Evolutionary conservation across 2,329 filamentous ascomycete genomes (phyloP), one percentile per base, ranked within the genome.

Genomic region (Helotiales sp.): DNA sequence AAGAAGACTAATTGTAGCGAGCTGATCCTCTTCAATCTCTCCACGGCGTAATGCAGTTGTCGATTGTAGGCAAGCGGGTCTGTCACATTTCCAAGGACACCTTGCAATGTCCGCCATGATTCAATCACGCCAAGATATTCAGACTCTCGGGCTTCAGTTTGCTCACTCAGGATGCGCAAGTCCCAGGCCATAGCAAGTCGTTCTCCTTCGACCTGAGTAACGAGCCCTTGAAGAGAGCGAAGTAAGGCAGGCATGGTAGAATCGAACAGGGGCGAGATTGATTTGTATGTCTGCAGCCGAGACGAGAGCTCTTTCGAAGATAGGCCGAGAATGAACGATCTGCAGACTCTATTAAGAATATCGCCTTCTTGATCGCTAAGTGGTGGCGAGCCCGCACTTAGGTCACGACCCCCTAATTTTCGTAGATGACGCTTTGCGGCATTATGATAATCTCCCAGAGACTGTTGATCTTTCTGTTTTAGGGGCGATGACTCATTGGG

Each of bases 201-300:
- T 65, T 87, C 84, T 7, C 84, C 84, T 64, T 87, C 84, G 1
- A 78, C 70, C 61, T 86, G 81, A 13, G 73, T 77, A 59, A 74
- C 78, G 2, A 84, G 76, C 0, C 82, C 81, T n/a, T 75, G 71
- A 0, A 87, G 76, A 3, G 82, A 81, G 36, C 81, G 78, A 22
- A 63, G 64, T 3, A 66, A 30, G 22, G 51, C 52, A 19, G 61
- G 60, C 5, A 61, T 6, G 13, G 60, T 56, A 7, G 50, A n/a
- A 50, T 69, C 69, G 29, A 76, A 75, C 15, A 71, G 54, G 15
- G 68, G 63, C 5, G 71, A 67, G 6, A 85, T 74, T 2, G 83
- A 83, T n/a, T 72, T 74, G 53, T 78, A 81, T 4, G 61, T 66
- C 34, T 73, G 62, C 2, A 87, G 69, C 5, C 77, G 75, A n/a